Evolutionary conservation across 2,329 filamentous ascomycete species (phyloP).

Genomic region (Cladosporium sp.): DNA sequence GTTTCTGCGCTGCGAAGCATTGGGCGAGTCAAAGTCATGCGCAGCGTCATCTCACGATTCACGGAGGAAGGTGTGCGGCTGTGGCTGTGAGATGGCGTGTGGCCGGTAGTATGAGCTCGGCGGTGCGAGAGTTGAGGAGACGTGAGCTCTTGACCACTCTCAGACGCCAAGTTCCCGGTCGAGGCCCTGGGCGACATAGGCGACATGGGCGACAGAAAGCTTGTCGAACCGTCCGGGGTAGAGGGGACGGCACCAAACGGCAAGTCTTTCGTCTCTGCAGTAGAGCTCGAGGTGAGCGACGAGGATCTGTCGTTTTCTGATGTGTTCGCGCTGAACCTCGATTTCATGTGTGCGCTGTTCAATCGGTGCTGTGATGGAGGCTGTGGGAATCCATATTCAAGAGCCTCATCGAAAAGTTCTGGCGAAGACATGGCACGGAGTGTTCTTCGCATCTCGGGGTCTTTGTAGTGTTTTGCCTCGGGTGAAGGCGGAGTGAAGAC

Average conservation of each 20-base stretch:
- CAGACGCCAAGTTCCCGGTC: neutral
- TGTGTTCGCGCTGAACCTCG: neutral
- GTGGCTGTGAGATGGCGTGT: neutral
- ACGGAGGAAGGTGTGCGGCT: slow-evolving; percentile 25
- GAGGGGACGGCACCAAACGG: neutral
- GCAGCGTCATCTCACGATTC: slow-evolving; percentile 86
- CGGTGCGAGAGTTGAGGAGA: neutral
- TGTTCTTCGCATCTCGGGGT: slow-evolving; percentile 82
- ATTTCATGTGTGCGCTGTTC: neutral
- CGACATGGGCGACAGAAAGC: neutral
- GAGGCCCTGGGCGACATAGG: neutral
- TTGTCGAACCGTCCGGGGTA: neutral
- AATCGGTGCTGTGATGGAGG: neutral
- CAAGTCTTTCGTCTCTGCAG: neutral
- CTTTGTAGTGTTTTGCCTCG: slow-evolving; percentile 67
- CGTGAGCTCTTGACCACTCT: neutral
- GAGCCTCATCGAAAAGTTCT: slow-evolving; percentile 91
- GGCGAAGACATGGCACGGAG: slow-evolving; percentile 79
- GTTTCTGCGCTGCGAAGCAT: slow-evolving; percentile 76
- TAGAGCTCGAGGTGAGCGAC: slow-evolving; percentile 10
- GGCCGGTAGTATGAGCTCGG: neutral
- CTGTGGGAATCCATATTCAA: slow-evolving; percentile 83
- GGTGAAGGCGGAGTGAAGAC: neutral
- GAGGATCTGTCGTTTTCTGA: neutral
- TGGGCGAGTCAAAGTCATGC: slow-evolving; percentile 89